Conservation (phyloP, 768 basidiomycete species). For the Vararia minispora region DNA sequence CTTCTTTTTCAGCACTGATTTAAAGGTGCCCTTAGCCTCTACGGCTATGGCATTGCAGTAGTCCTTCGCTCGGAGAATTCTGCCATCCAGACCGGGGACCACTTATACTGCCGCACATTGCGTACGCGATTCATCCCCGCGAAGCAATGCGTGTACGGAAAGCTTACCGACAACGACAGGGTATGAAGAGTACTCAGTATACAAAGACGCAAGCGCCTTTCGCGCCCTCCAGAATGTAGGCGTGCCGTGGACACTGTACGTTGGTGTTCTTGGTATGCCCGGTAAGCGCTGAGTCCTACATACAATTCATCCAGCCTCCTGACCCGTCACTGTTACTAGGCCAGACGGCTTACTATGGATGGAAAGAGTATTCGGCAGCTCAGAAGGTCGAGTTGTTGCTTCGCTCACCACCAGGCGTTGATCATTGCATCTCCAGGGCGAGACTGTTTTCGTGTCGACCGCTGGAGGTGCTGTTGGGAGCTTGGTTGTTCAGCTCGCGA, state of each 20-base stretch:
- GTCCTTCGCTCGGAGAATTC: constrained; percentile 32
- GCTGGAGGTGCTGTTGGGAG: constrained; percentile 24
- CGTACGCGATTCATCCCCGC: constrained; percentile 3
- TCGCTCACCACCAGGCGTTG: not conserved
- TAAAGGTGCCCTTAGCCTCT: not conserved
- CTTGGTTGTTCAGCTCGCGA: constrained; percentile 32
- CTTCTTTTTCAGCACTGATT: not conserved
- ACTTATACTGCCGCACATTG: constrained; percentile 27
- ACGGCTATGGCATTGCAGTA: constrained; percentile 28
- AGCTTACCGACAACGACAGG: too few relatives aligned
- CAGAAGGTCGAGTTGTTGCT: constrained; percentile 25
- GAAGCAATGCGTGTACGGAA: not conserved
- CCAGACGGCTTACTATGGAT: constrained; percentile 25
- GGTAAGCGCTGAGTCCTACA: constrained; percentile 9
- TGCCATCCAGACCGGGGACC: constrained; percentile 25
- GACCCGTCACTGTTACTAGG: constrained; percentile 11
- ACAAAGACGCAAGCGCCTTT: constrained; percentile 14
- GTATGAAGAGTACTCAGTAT: constrained; percentile 31
- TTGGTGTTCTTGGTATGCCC: constrained; percentile 39
- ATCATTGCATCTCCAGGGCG: constrained; percentile 23
- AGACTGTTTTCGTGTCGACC: constrained; percentile 37
- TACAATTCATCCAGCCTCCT: not conserved
- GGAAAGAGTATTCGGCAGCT: constrained; percentile 29
- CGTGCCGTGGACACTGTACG: constrained; percentile 36
- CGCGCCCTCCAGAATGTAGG: constrained; percentile 28